Evolutionary conservation across 2,329 filamentous ascomycete genomes (phyloP), one percentile per base, ranked within the genome.

Genomic region (Fusarium sp.): DNA sequence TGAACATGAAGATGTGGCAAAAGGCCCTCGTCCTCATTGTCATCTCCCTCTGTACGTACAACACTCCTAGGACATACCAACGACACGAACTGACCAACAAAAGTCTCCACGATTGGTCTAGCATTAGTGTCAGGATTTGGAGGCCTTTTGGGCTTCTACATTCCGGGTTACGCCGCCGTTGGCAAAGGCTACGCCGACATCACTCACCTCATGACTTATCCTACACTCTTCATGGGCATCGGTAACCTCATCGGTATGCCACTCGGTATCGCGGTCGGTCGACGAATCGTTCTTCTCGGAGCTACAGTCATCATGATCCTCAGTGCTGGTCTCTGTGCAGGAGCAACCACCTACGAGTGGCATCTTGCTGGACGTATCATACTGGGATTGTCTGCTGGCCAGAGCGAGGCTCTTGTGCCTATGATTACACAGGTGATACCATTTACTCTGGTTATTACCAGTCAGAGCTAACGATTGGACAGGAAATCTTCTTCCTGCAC

Each of bases 1-100:
- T 74, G 50, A 74, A 74, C 54, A 73, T 74, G 71, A 70, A 57
- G 49, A 74, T 68, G 69, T 74, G 71, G 71, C 71, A 74, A 46
- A 74, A 74, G 57, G 55, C 53, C 14, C 48, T 55, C 8, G 69
- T 73, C 15, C 60, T 74, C 10, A 42, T 74, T 12, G 56, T 72
- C 13, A 74, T 74, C 35, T 74, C 71, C 4, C 63, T 73, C 5
- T 74, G 63, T 66, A 60, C 11, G 63, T 66, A 3, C 7, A 44
- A n/a, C 7, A 2, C 9, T n/a, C 23, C 6, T 12, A 11, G 5
- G 14, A 1, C 5, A 15, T 1, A 3, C 13, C 13, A 3, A 13
- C 3, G 8, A 4, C 23, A 9, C 11, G 12, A 44, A 37, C 62
- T 66, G 27, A 66, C 44, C 15, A 2, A 32, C 10, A 1, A 9